phyloP scores from a whole-genome alignment of 371 early-diverging fungal species.

The Apophysomyces ossiformis region DNA sequence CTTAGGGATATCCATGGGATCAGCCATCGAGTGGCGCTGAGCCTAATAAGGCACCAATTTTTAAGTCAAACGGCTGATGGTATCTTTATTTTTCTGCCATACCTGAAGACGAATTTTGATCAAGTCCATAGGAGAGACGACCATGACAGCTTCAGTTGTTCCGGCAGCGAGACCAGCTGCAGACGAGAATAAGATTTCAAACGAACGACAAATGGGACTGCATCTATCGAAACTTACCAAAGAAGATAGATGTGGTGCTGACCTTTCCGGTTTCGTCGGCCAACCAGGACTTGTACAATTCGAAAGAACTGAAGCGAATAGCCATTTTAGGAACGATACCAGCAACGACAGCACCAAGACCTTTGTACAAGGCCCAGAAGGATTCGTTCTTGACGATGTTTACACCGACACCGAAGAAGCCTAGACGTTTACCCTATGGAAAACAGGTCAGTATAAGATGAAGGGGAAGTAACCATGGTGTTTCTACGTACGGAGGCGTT shows the following conservation, averaged over 20 bases:
- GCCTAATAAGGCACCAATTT: constrained; percentile 46
- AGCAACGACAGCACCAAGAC: constrained; percentile 95
- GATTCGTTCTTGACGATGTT: constrained; percentile 91
- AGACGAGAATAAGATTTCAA: neutral
- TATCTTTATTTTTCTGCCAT: constrained; percentile 1
- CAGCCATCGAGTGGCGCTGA: constrained; percentile 94
- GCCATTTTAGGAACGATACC: constrained; percentile 99
- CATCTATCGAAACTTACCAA: constrained; percentile 60
- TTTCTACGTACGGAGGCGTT: constrained; percentile 42
- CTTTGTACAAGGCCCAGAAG: constrained; percentile 93
- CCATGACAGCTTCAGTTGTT: constrained; percentile 93
- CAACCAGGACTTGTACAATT: constrained; percentile 87
- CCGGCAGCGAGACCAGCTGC: constrained; percentile 95
- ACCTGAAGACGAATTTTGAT: constrained; percentile 95
- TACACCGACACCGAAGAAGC: constrained; percentile 85
- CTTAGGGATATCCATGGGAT: constrained; percentile 96
- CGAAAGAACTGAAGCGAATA: constrained; percentile 96
- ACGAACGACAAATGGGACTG: neutral
- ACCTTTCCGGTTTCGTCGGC: constrained; percentile 75
- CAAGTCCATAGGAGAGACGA: constrained; percentile 98
- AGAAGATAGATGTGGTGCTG: constrained; percentile 76
- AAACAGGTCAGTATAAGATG: neutral
- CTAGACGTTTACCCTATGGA: constrained; percentile 48
- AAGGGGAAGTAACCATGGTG: neutral
- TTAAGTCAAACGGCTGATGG: neutral